A percentile compares a stretch with the other conserved stretches of the same genome.
These are phyloP conservation scores for Phellinidium pouzarii DNA, from an alignment of 1,284 basidiomycete species.

Conservation along the genomic window DNA sequence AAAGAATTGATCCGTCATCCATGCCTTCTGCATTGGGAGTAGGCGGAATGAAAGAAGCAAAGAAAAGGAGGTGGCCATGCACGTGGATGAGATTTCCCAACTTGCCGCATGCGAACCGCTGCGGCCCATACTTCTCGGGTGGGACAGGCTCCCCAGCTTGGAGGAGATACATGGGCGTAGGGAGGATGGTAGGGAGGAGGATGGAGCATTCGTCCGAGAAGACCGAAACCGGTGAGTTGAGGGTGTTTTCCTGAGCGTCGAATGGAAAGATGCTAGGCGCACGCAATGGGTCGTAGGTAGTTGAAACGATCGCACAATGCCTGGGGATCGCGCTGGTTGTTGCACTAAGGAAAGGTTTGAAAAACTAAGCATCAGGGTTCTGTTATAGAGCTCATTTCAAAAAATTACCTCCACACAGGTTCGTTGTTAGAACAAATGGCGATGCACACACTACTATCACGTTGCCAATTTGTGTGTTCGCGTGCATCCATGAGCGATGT, in stretches of 20 bases:
- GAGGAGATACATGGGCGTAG: conserved; percentile 1
- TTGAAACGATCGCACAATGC: conserved; percentile 2
- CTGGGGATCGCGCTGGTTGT: background rate
- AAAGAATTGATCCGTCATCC: background rate
- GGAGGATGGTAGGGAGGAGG: background rate
- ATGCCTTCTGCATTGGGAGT: background rate
- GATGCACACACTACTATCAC: background rate
- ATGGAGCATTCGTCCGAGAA: conserved; percentile 1
- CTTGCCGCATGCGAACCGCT: conserved; percentile 7
- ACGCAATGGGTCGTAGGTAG: conserved; percentile 3
- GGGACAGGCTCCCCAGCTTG: background rate
- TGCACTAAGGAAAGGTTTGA: background rate
- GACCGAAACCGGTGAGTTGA: conserved; percentile 5
- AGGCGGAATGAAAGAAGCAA: conserved; percentile 7
- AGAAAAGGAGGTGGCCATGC: conserved; percentile 6
- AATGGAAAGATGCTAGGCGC: background rate
- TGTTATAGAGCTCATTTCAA: no score
- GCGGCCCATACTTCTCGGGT: conserved; percentile 4
- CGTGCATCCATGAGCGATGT: conserved; percentile 1
- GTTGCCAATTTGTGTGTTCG: background rate
- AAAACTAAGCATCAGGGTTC: background rate
- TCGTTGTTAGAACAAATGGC: background rate
- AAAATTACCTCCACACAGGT: background rate
- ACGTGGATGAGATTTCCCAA: conserved; percentile 10
- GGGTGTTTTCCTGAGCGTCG: background rate